These are phyloP conservation scores for Ploettnerulaceae sp. DNA, from an alignment of 2,329 filamentous ascomycete genomes.

Conservation along the genomic window DNA sequence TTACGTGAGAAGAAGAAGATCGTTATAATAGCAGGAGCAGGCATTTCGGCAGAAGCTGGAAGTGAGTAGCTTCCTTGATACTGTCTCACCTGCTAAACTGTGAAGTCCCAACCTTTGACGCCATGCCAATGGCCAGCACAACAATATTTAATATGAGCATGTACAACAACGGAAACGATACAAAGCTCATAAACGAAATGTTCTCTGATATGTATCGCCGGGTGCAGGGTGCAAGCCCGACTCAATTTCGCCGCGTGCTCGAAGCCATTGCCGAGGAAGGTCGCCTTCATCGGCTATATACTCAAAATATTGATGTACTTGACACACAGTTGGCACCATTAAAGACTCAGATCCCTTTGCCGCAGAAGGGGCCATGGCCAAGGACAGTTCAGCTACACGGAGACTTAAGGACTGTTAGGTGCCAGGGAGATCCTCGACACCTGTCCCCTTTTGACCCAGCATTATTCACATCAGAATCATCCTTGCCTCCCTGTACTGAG, in stretches of 20 bases:
- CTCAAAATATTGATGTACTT: slow-evolving; percentile 91
- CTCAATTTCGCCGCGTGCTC: slow-evolving; percentile 83
- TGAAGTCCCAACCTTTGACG: slow-evolving; percentile 18
- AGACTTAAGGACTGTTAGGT: slow-evolving; percentile 59
- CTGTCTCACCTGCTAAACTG: slow-evolving; percentile 10
- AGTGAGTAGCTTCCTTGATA: slow-evolving; percentile 47
- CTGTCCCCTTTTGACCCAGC: slow-evolving; percentile 16
- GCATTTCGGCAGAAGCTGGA: slow-evolving; percentile 84
- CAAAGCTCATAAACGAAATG: slow-evolving; percentile 87
- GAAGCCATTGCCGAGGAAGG: slow-evolving; percentile 81
- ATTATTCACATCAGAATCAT: background rate
- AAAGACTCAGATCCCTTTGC: slow-evolving; percentile 72
- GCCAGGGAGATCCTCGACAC: slow-evolving; percentile 13
- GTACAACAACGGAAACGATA: slow-evolving; percentile 83
- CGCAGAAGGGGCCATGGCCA: slow-evolving; percentile 77
- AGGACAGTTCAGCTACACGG: slow-evolving; percentile 90
- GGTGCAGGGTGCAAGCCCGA: slow-evolving; percentile 70
- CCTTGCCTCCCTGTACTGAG: background rate
- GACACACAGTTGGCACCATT: slow-evolving; percentile 77
- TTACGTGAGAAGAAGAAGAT: slow-evolving; percentile 89
- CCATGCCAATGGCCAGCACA: slow-evolving; percentile 45
- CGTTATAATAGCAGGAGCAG: slow-evolving; percentile 88
- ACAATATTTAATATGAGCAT: slow-evolving; percentile 72
- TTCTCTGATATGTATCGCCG: slow-evolving; percentile 77
- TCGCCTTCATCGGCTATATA: slow-evolving; percentile 81